Evolutionary conservation across 2,329 filamentous ascomycete species (phyloP).

Genomic region (Pseudogymnoascus sp.): DNA sequence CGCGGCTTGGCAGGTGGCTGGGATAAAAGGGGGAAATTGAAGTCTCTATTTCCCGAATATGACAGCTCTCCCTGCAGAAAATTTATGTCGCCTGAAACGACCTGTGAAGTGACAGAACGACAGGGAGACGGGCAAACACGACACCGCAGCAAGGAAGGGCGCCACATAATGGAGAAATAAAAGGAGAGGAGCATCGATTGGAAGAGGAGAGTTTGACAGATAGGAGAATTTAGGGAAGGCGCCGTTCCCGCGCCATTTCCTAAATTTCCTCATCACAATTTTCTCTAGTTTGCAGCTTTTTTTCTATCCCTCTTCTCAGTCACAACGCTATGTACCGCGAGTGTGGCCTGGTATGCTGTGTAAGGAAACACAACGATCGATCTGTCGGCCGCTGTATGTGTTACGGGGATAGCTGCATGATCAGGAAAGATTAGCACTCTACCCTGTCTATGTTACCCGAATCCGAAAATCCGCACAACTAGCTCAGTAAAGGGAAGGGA

Average conservation of each 20-base stretch:
- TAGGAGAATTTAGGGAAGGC: neutral
- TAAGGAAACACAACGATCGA: slow-evolving; percentile 2
- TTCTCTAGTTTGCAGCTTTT: neutral
- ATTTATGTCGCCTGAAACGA: slow-evolving; percentile 1
- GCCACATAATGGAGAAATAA: neutral
- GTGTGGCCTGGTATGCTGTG: neutral
- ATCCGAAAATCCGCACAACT: neutral
- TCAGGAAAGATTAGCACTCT: slow-evolving; percentile 3
- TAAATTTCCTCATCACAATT: neutral
- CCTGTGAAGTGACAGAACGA: slow-evolving; percentile 1
- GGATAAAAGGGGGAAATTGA: neutral
- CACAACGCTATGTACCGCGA: neutral
- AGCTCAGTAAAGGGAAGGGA: neutral
- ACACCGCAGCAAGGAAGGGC: neutral
- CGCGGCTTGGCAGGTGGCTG: neutral
- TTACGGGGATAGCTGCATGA: neutral
- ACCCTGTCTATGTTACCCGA: neutral
- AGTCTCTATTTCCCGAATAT: neutral
- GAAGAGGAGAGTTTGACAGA: neutral
- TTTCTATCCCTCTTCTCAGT: neutral
- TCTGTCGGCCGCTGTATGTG: slow-evolving; percentile 1
- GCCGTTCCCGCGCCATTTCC: neutral
- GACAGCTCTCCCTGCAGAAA: slow-evolving; percentile 3
- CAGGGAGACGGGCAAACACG: neutral
- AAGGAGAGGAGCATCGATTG: neutral